These are phyloP conservation scores for Rossbeevera mucosa DNA, from an alignment of 768 basidiomycete genomes.

Conservation along the genomic window DNA sequence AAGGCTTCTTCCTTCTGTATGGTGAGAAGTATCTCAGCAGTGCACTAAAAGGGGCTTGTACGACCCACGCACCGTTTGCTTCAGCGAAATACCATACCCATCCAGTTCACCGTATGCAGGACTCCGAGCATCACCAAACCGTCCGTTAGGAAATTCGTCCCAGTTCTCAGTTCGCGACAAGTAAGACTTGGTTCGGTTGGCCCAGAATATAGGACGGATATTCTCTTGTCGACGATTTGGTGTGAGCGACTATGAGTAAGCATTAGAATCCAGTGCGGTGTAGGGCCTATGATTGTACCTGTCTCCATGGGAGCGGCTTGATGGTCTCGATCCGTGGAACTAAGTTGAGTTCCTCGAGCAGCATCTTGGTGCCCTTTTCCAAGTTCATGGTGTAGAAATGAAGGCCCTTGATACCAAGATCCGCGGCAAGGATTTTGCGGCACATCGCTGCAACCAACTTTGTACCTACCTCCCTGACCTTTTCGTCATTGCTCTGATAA, in stretches of 20 bases:
- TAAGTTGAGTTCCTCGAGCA: slow-evolving; percentile 86
- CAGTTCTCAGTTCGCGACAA: slow-evolving; percentile 95
- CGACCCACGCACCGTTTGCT: slow-evolving; percentile 62
- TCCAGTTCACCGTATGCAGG: slow-evolving; percentile 98
- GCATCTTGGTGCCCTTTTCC: slow-evolving; percentile 92
- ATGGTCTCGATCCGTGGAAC: slow-evolving; percentile 86
- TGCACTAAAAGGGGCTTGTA: neutral
- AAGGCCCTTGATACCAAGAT: slow-evolving; percentile 80
- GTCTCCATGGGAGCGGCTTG: slow-evolving; percentile 96
- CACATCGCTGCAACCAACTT: slow-evolving; percentile 95
- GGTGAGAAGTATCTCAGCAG: slow-evolving; percentile 5
- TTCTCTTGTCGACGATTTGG: slow-evolving; percentile 86
- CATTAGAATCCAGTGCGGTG: neutral
- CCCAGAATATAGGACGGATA: slow-evolving; percentile 99
- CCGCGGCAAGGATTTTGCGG: slow-evolving; percentile 71
- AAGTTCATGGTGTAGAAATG: slow-evolving; percentile 99
- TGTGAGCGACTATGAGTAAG: slow-evolving; percentile 67
- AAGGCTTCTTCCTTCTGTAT: slow-evolving; percentile 84
- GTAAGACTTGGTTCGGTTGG: slow-evolving; percentile 93
- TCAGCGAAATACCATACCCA: slow-evolving; percentile 91
- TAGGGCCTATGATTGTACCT: slow-evolving; percentile 45
- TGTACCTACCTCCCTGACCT: slow-evolving; percentile 89
- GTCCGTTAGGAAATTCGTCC: slow-evolving; percentile 99
- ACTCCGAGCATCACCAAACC: slow-evolving; percentile 95
- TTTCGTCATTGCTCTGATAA: slow-evolving; percentile 88